phyloP scores from a whole-genome alignment of 2,329 filamentous ascomycete genomes.

The Clarireedia paspali region DNA sequence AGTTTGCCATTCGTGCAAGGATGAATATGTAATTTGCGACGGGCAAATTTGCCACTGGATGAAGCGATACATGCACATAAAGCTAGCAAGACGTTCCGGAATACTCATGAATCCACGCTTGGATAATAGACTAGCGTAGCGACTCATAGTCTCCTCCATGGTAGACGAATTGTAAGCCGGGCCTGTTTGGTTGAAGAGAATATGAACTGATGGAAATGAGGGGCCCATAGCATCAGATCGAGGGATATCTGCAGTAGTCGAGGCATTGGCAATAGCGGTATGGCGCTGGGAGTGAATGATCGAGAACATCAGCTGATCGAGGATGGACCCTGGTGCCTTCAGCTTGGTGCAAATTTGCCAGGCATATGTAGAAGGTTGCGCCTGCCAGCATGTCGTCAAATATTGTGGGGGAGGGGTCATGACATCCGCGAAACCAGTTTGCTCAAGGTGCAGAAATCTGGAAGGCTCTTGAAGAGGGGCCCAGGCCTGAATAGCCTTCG shows the following conservation, averaged over 20 bases:
- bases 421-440: neutral
- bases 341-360: slow-evolving; percentile 28
- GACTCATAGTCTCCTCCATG: slow-evolving; percentile 23
- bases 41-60: slow-evolving; percentile 24
- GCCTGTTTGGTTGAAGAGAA: slow-evolving; percentile 22
- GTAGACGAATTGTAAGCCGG: slow-evolving; percentile 15
- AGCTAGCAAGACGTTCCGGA: slow-evolving; percentile 25
- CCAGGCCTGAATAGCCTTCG: slow-evolving; percentile 20
- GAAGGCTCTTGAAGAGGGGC: slow-evolving; percentile 25
- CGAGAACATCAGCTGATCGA: slow-evolving; percentile 25
- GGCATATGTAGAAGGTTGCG: slow-evolving; percentile 25
- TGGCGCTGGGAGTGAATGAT: slow-evolving; percentile 25
- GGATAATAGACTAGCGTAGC: slow-evolving; percentile 22
- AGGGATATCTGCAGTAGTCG: slow-evolving; percentile 10
- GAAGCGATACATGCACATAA: slow-evolving; percentile 29
- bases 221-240: slow-evolving; percentile 19
- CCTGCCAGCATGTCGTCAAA: slow-evolving; percentile 22
- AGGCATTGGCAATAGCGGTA: slow-evolving; percentile 8
- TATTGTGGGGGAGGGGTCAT: slow-evolving; percentile 3
- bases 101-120: slow-evolving; percentile 22
- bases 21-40: slow-evolving; percentile 12
- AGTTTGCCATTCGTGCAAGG: slow-evolving; percentile 19
- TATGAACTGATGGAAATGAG: slow-evolving; percentile 23
- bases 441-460: slow-evolving; percentile 20
- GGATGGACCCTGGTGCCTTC: slow-evolving; percentile 22